phyloP scores from a whole-genome alignment of 73 alveolate genomes.

The Paramecium sexaurelia region DNA sequence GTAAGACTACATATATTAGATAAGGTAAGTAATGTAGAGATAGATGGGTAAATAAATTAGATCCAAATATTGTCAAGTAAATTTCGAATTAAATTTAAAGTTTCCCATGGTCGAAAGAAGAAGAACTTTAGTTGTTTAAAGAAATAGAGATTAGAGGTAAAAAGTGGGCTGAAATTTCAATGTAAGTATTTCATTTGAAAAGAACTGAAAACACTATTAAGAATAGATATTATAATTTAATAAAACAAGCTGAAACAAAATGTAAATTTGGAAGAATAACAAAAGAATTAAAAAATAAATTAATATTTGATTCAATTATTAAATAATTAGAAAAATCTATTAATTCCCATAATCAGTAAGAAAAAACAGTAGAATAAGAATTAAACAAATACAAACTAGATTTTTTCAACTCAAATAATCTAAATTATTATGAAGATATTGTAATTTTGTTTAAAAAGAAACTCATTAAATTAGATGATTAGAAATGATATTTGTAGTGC shows the following conservation, averaged over 20 bases:
- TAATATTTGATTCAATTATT: background rate
- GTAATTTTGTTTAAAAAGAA: background rate
- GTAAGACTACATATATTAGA: constrained; percentile 7
- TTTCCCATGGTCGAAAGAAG: background rate
- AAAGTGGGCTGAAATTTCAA: constrained; percentile 34
- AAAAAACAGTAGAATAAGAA: background rate
- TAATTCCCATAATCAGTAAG: background rate
- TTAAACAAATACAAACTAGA: background rate
- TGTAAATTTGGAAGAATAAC: background rate
- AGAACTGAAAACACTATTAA: constrained; percentile 32
- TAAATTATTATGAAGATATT: background rate
- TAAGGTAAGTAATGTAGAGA: constrained; percentile 49
- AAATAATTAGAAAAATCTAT: background rate
- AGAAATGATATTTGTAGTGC: background rate
- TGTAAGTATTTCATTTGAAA: background rate
- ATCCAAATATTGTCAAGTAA: constrained; percentile 30
- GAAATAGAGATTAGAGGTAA: background rate
- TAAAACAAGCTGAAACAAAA: constrained; percentile 3
- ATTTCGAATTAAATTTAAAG: background rate
- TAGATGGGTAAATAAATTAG: constrained; percentile 53
- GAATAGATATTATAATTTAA: constrained; percentile 5
- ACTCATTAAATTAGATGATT: background rate
- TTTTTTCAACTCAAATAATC: background rate
- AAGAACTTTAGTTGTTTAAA: constrained; percentile 6
- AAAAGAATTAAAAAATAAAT: constrained; percentile 1